Percentiles rank a stretch among this genome's conserved stretches.
Evolutionary conservation across 768 basidiomycete genomes (phyloP).

Genomic region (Solioccasus polychromus): DNA sequence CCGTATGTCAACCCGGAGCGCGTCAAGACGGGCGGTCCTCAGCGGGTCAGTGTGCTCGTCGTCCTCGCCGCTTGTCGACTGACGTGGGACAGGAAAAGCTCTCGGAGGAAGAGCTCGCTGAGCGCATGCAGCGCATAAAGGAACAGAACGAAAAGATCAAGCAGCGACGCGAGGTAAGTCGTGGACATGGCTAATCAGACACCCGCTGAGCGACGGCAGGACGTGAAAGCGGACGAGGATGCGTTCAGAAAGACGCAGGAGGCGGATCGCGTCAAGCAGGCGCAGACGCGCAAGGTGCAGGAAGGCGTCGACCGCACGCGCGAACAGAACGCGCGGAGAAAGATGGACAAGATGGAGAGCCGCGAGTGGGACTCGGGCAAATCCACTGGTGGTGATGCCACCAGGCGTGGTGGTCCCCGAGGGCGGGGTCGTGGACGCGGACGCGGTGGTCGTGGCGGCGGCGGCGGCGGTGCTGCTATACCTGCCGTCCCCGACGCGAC

Average conservation of each 20-base stretch:
- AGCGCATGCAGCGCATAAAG: slow-evolving; percentile 66
- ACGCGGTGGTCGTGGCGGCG: slow-evolving; percentile 23
- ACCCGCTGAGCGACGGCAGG: slow-evolving; percentile 39
- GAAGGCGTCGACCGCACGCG: slow-evolving; percentile 65
- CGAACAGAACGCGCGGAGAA: slow-evolving; percentile 75
- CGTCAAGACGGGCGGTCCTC: slow-evolving; percentile 76
- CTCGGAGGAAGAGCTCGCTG: slow-evolving; percentile 62
- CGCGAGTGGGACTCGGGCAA: slow-evolving; percentile 89
- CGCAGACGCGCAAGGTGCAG: slow-evolving; percentile 62
- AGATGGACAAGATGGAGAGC: slow-evolving; percentile 74
- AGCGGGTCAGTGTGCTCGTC: slow-evolving; percentile 46
- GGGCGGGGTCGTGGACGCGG: slow-evolving; percentile 38
- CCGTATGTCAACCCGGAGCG: slow-evolving; percentile 82
- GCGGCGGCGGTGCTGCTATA: background rate
- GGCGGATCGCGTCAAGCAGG: slow-evolving; percentile 55
- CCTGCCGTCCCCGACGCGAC: background rate
- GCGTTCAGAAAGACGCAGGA: slow-evolving; percentile 73
- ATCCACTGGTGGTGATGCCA: slow-evolving; percentile 31
- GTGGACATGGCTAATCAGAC: too few species aligned
- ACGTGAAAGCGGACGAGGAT: slow-evolving; percentile 78
- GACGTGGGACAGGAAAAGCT: slow-evolving; percentile 54
- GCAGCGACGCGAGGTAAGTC: slow-evolving; percentile 58
- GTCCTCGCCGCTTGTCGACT: slow-evolving; percentile 7
- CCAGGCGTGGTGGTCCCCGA: slow-evolving; percentile 31
- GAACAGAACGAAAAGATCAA: slow-evolving; percentile 78